These are phyloP conservation scores for Aureococcus anophagefferens DNA, from an alignment of 108 stramenopile genomes.

Conservation along the genomic window DNA sequence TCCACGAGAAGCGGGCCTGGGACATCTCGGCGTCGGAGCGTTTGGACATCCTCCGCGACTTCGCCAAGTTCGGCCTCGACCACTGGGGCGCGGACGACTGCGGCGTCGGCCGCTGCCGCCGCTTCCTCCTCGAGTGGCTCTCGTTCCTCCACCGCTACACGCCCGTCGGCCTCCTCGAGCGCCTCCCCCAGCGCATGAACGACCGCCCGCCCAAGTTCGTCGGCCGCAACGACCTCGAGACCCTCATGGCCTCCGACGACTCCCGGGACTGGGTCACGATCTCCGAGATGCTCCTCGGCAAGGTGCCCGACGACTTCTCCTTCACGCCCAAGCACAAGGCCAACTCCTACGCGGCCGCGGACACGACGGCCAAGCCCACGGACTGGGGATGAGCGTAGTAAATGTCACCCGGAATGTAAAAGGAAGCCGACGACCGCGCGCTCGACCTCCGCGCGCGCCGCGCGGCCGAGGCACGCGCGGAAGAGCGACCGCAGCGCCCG, in stretches of 20 bases:
- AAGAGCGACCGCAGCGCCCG: too few relatives aligned
- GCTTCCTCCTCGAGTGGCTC: constrained; percentile 94
- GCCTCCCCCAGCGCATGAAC: constrained; percentile 83
- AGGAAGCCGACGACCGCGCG: too few relatives aligned
- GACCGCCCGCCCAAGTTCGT: constrained; percentile 72
- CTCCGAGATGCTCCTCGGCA: constrained; percentile 86
- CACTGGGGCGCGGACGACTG: constrained; percentile 94
- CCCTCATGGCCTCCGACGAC: constrained; percentile 50
- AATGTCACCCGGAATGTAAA: too few relatives aligned
- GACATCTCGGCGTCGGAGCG: constrained; percentile 88
- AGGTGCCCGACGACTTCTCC: constrained; percentile 74
- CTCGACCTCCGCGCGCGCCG: too few relatives aligned
- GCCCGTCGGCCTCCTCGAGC: constrained; percentile 80
- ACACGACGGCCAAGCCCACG: too few relatives aligned
- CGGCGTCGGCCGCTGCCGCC: constrained; percentile 83
- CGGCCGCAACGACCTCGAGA: constrained; percentile 65
- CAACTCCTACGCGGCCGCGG: constrained; percentile 51
- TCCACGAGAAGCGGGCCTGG: constrained; percentile 84
- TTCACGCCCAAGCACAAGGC: constrained; percentile 91
- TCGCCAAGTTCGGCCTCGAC: constrained; percentile 80
- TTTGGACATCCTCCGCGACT: constrained; percentile 82
- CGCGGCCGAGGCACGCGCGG: too few relatives aligned
- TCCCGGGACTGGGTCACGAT: constrained; percentile 90
- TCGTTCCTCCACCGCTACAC: constrained; percentile 86
- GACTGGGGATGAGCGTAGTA: too few relatives aligned